Evolutionary conservation across 2,329 filamentous ascomycete species (phyloP), one percentile per base, ranked within the genome.

Genomic region (Colletotrichum eleusines): DNA sequence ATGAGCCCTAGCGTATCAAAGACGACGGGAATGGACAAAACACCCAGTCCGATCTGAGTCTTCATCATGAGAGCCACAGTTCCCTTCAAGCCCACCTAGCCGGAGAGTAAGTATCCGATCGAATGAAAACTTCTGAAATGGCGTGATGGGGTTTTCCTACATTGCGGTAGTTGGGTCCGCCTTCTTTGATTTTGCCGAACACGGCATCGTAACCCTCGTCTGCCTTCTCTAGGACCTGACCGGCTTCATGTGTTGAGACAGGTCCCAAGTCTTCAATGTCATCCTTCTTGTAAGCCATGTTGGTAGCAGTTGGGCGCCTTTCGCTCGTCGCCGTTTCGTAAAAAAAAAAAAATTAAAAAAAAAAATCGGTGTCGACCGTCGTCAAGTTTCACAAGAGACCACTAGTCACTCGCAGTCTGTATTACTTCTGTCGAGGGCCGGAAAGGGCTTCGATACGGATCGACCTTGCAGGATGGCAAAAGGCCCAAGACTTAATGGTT

Each of bases 21-120:
- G 0, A 80, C 80, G 9, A 76, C 72, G 0, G 85, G 85, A 33
- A 87, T 84, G 0, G 84, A 84, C n/a, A 87, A 79, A n/a, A 87
- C 84, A 33, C 82, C 76, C 1, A 85, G 79, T 20, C 83, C 83
- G 28, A 84, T 80, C 67, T 84, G 81, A 3, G 80, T 82, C 74
- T 85, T 84, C 75, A 83, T 80, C 82, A 84, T 85, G 35, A 84
- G 76, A 23, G 78, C 81, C 0, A 78, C 74, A 16, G 84, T 83
- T 28, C 81, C 83, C 1, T 82, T 64, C 82, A 81, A 85, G 61
- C 82, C 81, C 57, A 83, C 79, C 81, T 80, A 33, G 23, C 44
- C 23, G 20, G 48, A 23, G 20, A 31, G 51, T 71, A 44, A 71
- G 64, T 8, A 18, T 59, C 53, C 23, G 9, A 23, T 26, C 18